phyloP scores from a whole-genome alignment of 2,329 filamentous ascomycete species.

The Rhynchosporium graminicola region DNA sequence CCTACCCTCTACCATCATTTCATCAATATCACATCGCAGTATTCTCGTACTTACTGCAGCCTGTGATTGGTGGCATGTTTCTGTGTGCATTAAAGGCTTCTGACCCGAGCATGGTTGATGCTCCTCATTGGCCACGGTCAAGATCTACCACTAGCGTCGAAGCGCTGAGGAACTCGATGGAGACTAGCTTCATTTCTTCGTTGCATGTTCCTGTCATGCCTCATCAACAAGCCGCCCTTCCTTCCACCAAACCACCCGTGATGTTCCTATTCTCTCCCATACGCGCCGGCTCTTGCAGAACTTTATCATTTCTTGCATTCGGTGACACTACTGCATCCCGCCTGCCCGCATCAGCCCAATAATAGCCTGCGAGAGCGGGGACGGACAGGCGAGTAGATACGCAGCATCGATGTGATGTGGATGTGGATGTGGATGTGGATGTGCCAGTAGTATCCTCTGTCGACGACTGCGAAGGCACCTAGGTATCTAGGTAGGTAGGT shows the following conservation, averaged over 20 bases:
- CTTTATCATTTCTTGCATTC: conserved; percentile 9
- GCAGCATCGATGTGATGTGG: neutral
- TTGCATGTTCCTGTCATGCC: conserved; percentile 28
- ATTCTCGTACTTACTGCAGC: conserved; percentile 11
- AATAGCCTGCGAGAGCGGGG: conserved; percentile 10
- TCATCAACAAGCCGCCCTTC: conserved; percentile 21
- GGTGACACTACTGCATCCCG: conserved; percentile 15
- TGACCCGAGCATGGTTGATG: neutral
- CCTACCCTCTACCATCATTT: neutral
- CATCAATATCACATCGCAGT: conserved; percentile 12
- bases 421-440: neutral
- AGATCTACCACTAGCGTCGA: neutral
- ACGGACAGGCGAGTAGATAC: neutral
- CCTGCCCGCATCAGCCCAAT: conserved; percentile 11
- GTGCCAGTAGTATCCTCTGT: neutral
- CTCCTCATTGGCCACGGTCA: neutral
- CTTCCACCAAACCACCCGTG: conserved; percentile 12
- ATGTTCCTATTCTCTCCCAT: conserved; percentile 19
- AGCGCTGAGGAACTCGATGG: neutral
- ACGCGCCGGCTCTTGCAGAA: conserved; percentile 29
- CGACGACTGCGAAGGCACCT: neutral
- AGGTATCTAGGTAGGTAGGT: neutral
- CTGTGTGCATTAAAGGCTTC: conserved; percentile 11
- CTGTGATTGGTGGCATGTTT: conserved; percentile 15
- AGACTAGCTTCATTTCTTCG: neutral